phyloP scores from a whole-genome alignment of 441 rosid genomes.

The Omphalea diandra region DNA sequence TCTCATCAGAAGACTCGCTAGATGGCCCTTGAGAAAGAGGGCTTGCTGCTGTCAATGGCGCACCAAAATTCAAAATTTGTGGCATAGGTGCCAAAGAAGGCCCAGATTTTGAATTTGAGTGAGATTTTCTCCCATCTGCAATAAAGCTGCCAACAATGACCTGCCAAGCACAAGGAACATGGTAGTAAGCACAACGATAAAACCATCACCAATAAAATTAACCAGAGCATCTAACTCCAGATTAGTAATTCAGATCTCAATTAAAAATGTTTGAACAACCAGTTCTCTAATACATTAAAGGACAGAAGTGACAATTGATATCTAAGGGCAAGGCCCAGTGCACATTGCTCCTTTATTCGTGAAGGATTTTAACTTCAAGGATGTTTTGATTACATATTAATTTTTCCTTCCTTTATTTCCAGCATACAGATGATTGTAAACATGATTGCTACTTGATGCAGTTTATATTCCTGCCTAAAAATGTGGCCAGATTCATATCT shows the following conservation, averaged over 20 bases:
- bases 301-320: background rate
- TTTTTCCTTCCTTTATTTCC: no score
- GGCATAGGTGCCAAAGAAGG: conserved; percentile 46
- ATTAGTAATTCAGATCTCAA: background rate
- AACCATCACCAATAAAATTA: background rate
- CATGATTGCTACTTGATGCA: no score
- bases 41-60: conserved; percentile 46
- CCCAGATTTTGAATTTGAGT: conserved; percentile 39
- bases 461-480: no score
- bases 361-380: no score
- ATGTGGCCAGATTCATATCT: no score
- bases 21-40: conserved; percentile 73
- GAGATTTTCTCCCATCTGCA: conserved; percentile 59
- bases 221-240: background rate
- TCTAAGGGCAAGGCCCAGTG: background rate
- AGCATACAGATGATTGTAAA: no score
- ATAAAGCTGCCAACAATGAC: conserved; percentile 89
- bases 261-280: background rate
- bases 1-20: conserved; percentile 77
- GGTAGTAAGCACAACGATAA: background rate
- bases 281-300: background rate
- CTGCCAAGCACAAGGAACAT: conserved; percentile 31
- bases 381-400: no score
- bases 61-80: conserved; percentile 62
- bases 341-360: background rate